Conservation (phyloP, 164 flowering plant genomes). For the Dillenia suffruticosa region DNA sequence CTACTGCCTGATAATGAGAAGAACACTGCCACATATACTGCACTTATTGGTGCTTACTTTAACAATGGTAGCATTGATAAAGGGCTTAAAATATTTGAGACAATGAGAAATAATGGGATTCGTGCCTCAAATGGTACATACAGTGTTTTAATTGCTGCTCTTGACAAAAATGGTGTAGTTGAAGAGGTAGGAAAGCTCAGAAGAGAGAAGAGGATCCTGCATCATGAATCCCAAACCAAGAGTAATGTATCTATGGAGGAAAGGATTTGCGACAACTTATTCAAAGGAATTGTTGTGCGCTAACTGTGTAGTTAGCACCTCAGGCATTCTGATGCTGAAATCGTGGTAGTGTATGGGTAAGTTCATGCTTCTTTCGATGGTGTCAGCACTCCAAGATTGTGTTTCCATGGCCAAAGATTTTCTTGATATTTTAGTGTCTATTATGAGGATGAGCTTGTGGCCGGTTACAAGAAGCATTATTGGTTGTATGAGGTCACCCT, state of each 20-base stretch:
- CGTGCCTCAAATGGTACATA: constrained; percentile 54
- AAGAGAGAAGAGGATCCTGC: constrained; percentile 48
- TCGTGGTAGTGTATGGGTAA: too few species aligned
- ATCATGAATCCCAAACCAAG: constrained; percentile 7
- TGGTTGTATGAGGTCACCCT: too few species aligned
- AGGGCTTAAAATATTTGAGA: constrained; percentile 46
- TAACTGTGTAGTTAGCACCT: too few species aligned
- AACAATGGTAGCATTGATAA: constrained; percentile 48
- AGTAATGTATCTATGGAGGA: constrained; percentile 27
- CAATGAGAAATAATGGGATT: constrained; percentile 52
- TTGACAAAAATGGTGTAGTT: constrained; percentile 43
- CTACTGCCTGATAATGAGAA: constrained; percentile 53
- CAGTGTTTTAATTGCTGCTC: constrained; percentile 52
- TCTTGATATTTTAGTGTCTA: too few species aligned
- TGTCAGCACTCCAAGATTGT: too few species aligned
- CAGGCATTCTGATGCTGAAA: too few species aligned
- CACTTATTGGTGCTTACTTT: constrained; percentile 59
- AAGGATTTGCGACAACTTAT: constrained; percentile 32
- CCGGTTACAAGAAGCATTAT: too few species aligned
- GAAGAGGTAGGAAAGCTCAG: constrained; percentile 34
- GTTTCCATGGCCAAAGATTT: too few species aligned
- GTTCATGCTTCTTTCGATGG: too few species aligned
- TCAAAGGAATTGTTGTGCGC: too few species aligned
- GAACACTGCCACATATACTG: constrained; percentile 56
- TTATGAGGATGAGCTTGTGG: too few species aligned